These are phyloP conservation scores for Basidiobolus meristosporus DNA, from an alignment of 371 early-diverging fungal species.

Conservation along the genomic window DNA sequence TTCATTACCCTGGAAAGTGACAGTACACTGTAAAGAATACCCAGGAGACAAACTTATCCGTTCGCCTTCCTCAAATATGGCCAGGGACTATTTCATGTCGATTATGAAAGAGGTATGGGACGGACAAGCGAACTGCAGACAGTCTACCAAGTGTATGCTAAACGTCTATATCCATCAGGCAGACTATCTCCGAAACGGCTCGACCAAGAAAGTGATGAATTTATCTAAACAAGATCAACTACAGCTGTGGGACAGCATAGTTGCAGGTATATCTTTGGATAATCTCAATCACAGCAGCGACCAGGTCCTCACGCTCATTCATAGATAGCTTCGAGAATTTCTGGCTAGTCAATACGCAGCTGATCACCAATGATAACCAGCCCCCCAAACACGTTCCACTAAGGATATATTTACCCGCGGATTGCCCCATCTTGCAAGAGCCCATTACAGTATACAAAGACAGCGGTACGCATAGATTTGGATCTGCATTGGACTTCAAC, in stretches of 20 bases:
- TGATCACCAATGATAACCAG: not conserved
- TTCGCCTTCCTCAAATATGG: not conserved
- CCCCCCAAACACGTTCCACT: constrained; percentile 16
- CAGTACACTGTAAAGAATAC: not conserved
- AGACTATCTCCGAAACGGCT: not conserved
- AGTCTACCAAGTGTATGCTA: not conserved
- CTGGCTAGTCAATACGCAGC: not conserved
- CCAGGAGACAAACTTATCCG: not conserved
- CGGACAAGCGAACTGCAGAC: not conserved
- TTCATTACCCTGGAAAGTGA: not conserved
- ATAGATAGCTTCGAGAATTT: not conserved
- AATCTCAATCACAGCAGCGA: not conserved
- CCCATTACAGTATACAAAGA: constrained; percentile 20
- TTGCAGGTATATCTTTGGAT: not conserved
- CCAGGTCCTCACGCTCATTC: not conserved
- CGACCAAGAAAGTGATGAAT: not conserved
- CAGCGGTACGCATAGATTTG: constrained; percentile 8
- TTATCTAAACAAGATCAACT: not conserved
- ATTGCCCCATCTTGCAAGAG: constrained; percentile 38
- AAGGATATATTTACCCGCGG: constrained; percentile 31
- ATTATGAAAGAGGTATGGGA: not conserved
- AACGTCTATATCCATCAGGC: not conserved
- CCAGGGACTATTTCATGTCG: not conserved
- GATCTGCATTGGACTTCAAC: not conserved
- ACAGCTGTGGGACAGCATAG: not conserved